phyloP scores from a whole-genome alignment of 306 rosid species.

The cucumber (Cucumis sativus) region Cucumber_9930_V3 NC_026655.2:26740501-26741000 shows the following conservation, averaged over 20 bases:
- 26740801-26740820: background rate
- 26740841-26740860: background rate
- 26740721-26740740: background rate
- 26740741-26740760: background rate
- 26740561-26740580: background rate
- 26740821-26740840: background rate
- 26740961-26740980: too few relatives aligned
- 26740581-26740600: background rate
- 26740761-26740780: background rate
- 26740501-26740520: background rate
- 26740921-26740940: too few relatives aligned
- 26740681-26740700: background rate
- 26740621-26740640: background rate
- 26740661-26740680: background rate
- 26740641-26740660: background rate
- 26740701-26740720: background rate
- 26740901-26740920: too few relatives aligned
- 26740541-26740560: slow-evolving; percentile 2
- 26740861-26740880: background rate
- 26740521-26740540: slow-evolving; percentile 1
- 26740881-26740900: background rate
- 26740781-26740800: too few relatives aligned
- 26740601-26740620: background rate
- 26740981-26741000: too few relatives aligned
- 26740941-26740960: too few relatives aligned